Evolutionary conservation across 331 rosid genomes (phyloP).

Genomic region (Cydonia oblonga): DNA sequence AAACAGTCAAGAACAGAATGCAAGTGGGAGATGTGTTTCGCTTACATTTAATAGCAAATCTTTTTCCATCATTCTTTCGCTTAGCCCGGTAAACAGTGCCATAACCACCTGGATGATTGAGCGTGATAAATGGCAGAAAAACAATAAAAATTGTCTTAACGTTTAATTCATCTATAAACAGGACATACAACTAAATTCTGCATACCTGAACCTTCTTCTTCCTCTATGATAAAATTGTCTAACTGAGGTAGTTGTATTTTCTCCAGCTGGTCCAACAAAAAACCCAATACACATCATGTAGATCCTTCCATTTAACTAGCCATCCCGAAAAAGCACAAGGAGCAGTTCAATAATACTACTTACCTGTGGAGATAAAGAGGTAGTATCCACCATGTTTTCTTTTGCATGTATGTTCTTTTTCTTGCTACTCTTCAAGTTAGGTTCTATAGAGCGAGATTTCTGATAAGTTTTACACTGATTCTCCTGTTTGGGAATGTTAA

Average conservation of each 20-base stretch:
- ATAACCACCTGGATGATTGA: conserved; percentile 27
- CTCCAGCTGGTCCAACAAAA: conserved; percentile 21
- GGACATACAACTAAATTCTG: neutral
- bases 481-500: conserved; percentile 10
- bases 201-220: conserved; percentile 37
- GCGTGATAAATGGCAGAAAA: neutral
- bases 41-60: conserved; percentile 26
- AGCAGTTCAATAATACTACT: neutral
- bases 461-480: conserved; percentile 20
- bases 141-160: neutral
- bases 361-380: conserved; percentile 30
- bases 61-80: conserved; percentile 23
- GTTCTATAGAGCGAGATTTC: conserved; percentile 11
- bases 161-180: neutral
- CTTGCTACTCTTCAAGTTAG: conserved; percentile 24
- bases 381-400: conserved; percentile 27
- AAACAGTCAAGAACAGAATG: neutral
- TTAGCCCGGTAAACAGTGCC: conserved; percentile 30
- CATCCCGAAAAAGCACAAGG: neutral
- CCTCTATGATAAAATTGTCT: conserved; percentile 23
- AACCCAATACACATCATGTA: neutral
- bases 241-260: conserved; percentile 17
- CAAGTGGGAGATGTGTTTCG: neutral
- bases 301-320: neutral
- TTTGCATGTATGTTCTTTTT: conserved; percentile 21